Percentiles rank a stretch among this genome's conserved stretches.
These are phyloP conservation scores for Pythium sp. DNA, from an alignment of 352 stramenopile species.

Conservation along the genomic window DNA sequence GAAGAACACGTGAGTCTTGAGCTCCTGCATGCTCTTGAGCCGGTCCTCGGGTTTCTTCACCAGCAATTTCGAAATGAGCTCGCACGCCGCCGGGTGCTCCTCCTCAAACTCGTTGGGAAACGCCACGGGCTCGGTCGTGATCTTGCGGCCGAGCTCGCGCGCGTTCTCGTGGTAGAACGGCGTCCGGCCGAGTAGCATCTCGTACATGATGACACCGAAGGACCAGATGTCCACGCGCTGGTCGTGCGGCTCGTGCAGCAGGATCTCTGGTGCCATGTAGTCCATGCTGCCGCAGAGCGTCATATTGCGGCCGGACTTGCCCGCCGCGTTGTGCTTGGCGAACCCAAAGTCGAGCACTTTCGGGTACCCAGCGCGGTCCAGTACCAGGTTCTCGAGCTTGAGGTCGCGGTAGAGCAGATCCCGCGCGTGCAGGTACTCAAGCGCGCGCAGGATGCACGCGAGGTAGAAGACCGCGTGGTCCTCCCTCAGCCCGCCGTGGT, in stretches of 20 bases:
- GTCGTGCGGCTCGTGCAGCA: slow-evolving; percentile 61
- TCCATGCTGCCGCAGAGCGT: slow-evolving; percentile 80
- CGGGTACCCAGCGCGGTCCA: slow-evolving; percentile 87
- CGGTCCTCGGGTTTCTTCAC: slow-evolving; percentile 55
- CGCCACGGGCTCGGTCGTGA: slow-evolving; percentile 57
- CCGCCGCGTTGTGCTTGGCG: slow-evolving; percentile 52
- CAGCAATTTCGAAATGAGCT: slow-evolving; percentile 56
- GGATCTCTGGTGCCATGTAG: slow-evolving; percentile 81
- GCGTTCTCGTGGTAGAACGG: slow-evolving; percentile 86
- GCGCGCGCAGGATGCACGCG: slow-evolving; percentile 78
- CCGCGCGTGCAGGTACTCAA: slow-evolving; percentile 73
- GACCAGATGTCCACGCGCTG: slow-evolving; percentile 75
- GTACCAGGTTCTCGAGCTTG: slow-evolving; percentile 89
- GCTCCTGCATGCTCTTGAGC: slow-evolving; percentile 36
- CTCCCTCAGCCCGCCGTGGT: slow-evolving; percentile 46
- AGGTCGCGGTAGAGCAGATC: slow-evolving; percentile 85
- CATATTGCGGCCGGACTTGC: slow-evolving; percentile 48
- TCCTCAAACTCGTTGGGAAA: slow-evolving; percentile 74
- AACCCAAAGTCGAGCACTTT: slow-evolving; percentile 84
- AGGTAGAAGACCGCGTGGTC: slow-evolving; percentile 87
- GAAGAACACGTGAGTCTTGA: slow-evolving; percentile 69
- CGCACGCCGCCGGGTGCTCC: slow-evolving; percentile 39
- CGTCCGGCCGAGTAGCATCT: slow-evolving; percentile 80
- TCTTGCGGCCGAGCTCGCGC: slow-evolving; percentile 70
- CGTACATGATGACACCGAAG: slow-evolving; percentile 88